A percentile compares a stretch with the other conserved stretches of the same genome.
These are phyloP conservation scores for Dothiorella sarmentorum DNA, from an alignment of 2,329 filamentous ascomycete species.

Conservation along the genomic window DNA sequence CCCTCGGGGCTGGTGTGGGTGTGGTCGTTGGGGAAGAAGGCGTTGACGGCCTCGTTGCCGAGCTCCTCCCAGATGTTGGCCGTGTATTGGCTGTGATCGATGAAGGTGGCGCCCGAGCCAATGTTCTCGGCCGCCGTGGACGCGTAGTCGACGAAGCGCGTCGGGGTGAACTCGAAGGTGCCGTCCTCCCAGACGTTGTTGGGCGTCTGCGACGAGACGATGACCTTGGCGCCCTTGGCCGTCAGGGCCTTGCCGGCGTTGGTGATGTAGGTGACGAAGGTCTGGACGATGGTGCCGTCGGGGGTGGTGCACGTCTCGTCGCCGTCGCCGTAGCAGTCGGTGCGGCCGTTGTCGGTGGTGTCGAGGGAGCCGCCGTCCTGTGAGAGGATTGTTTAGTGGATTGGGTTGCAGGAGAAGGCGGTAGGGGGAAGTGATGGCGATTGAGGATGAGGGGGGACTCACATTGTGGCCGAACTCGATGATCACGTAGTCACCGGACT, in stretches of 20 bases:
- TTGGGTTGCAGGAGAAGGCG: background rate
- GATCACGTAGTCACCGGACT: constrained; percentile 59
- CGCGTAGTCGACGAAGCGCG: constrained; percentile 48
- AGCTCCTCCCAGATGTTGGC: constrained; percentile 37
- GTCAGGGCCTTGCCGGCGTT: constrained; percentile 52
- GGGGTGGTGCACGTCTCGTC: constrained; percentile 51
- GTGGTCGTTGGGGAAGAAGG: constrained; percentile 57
- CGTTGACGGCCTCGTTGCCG: constrained; percentile 22
- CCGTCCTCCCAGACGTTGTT: constrained; percentile 59
- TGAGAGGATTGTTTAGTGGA: background rate
- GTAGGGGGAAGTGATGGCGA: constrained; percentile 37
- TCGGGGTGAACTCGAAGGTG: constrained; percentile 43
- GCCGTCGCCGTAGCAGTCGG: constrained; percentile 54
- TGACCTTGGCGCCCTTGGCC: constrained; percentile 54
- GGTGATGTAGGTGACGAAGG: constrained; percentile 57
- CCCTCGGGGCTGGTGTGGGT: constrained; percentile 59
- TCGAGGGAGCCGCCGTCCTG: constrained; percentile 50
- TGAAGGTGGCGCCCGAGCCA: constrained; percentile 35
- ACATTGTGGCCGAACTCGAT: constrained; percentile 67
- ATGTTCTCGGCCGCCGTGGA: constrained; percentile 5
- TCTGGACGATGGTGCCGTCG: constrained; percentile 50
- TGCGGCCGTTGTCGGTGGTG: constrained; percentile 55
- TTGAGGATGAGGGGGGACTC: background rate
- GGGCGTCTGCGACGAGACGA: constrained; percentile 56
- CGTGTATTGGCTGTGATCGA: constrained; percentile 57